Conservation (phyloP, 1,284 basidiomycete genomes). For the Xerocomus nothofagi region DNA sequence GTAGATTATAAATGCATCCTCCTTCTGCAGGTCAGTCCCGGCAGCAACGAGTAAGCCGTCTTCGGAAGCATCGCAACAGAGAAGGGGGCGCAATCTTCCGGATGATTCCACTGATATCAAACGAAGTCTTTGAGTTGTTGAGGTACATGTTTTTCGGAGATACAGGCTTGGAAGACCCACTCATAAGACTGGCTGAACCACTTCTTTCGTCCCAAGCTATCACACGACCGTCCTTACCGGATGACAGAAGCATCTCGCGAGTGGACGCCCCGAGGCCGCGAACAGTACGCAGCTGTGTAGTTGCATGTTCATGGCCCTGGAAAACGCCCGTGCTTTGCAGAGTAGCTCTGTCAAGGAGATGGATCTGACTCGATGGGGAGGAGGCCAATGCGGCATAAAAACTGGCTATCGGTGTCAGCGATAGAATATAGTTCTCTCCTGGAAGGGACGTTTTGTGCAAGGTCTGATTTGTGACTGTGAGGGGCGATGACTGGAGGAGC, state of each 20-base stretch:
- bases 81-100: conserved; percentile 46
- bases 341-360: conserved; percentile 60
- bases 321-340: conserved; percentile 49
- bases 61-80: conserved; percentile 67
- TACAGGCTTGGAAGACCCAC: conserved; percentile 44
- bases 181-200: conserved; percentile 51
- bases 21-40: conserved; percentile 66
- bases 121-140: conserved; percentile 46
- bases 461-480: conserved; percentile 32
- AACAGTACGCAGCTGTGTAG: conserved; percentile 49
- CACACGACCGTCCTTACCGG: conserved; percentile 63
- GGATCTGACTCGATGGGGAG: conserved; percentile 55
- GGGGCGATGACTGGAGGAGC: conserved; percentile 29
- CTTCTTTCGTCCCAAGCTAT: conserved; percentile 71
- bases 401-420: conserved; percentile 46
- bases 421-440: conserved; percentile 55
- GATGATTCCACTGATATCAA: conserved; percentile 45
- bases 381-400: conserved; percentile 62
- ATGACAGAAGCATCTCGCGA: conserved; percentile 50
- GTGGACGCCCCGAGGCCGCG: conserved; percentile 33
- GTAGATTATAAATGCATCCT: conserved; percentile 71
- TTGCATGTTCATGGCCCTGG: conserved; percentile 53
- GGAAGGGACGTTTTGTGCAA: conserved; percentile 41
- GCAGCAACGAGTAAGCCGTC: conserved; percentile 68
- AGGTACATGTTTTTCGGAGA: conserved; percentile 29